Percentiles rank a stretch among this genome's conserved stretches.
Evolutionary conservation across 2,329 filamentous ascomycete genomes (phyloP).

Genomic region (Cyphellophora attinorum): DNA sequence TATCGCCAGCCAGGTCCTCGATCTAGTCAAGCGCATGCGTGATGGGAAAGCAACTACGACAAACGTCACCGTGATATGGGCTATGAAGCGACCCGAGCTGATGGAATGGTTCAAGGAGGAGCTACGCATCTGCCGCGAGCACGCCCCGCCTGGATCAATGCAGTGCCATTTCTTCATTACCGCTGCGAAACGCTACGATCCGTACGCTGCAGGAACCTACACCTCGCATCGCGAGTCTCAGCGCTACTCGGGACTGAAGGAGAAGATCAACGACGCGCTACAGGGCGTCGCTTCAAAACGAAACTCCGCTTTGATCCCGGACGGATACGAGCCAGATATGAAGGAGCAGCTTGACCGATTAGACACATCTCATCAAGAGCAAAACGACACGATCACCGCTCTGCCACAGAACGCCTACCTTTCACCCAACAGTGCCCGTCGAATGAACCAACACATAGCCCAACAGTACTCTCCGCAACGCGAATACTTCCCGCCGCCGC

Average conservation of each 20-base stretch:
- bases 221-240: conserved; percentile 51
- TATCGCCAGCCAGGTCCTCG: conserved; percentile 79
- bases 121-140: conserved; percentile 80
- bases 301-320: conserved; percentile 69
- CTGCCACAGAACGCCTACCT: conserved; percentile 49
- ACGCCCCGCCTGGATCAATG: conserved; percentile 76
- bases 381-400: conserved; percentile 75
- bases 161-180: conserved; percentile 95
- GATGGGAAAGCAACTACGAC: conserved; percentile 90
- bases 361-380: conserved; percentile 26
- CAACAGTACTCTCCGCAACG: conserved; percentile 1
- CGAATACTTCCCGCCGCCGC: conserved; percentile 12
- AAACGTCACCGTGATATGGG: conserved; percentile 88
- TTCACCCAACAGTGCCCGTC: conserved; percentile 6
- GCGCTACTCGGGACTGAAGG: conserved; percentile 57
- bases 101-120: conserved; percentile 99
- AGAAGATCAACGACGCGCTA: conserved; percentile 79
- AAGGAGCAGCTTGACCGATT: conserved; percentile 54
- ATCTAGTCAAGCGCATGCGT: conserved; percentile 93
- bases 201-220: conserved; percentile 25
- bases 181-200: conserved; percentile 53
- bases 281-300: conserved; percentile 79
- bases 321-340: conserved; percentile 68
- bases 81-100: conserved; percentile 78
- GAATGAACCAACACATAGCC: conserved; percentile 1